Evolutionary conservation across 768 basidiomycete species (phyloP), one percentile per base, ranked within the genome.

Genomic region (Termitomyces sp.): DNA sequence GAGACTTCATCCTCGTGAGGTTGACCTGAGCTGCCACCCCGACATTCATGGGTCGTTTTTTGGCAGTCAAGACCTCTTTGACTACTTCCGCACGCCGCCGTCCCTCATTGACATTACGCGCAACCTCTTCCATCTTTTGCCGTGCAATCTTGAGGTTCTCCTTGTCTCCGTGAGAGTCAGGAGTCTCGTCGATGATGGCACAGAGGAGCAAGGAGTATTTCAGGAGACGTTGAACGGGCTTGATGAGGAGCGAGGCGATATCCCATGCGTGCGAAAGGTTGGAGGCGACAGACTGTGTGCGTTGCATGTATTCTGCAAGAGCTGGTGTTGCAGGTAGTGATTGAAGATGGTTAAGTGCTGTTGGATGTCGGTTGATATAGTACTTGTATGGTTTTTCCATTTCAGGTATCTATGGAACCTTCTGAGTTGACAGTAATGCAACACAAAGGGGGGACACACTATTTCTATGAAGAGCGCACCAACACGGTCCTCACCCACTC

Each of bases 151-250:
- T 71, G 14, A 91, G 75, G 52, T 79, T 79, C 33, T 75, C 75
- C 66, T 86, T 87, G 73, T 93, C 91, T 0, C 77, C 74, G 67
- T 92, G 89, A 26, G 72, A 70, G 55, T 86, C 82, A 7, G 86
- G 84, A 0, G 92, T 93, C 67, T 86, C 87, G 52, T 87, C 84
- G 55, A 88, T 82, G 63, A 93, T 87, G 28, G 90, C 84, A 28
- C 75, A 74, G 36, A 99, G 83, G 32, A 99, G 82, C 9, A 98
- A 82, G 0, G 92, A 86, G 68, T 99, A 99, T 70, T 98, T 98
- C 63, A 98, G 85, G 56, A 98, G 81, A 16, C 96, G 86, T 68
- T 98, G 97, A 4, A 99, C 93, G 36, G 97, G 97, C 73, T 98
- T 98, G 73, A 99, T 98, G 61, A 99, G 87, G 41, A 98, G 82